Base-by-base conservation (phyloP, 176 grass and related monocot species). In the Oryza punctata region DNA sequence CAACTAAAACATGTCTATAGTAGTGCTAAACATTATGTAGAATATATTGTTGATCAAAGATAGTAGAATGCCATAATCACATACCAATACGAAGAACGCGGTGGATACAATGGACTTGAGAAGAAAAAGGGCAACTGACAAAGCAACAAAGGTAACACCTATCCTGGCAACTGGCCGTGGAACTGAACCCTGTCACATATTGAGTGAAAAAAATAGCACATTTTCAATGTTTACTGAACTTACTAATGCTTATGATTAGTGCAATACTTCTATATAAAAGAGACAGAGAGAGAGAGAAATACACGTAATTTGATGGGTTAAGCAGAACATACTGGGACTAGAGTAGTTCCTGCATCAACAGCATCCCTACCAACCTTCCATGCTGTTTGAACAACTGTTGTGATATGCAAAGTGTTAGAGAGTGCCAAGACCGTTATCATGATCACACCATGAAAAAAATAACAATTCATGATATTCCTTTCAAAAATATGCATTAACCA, bases 141-240 rank as follows among this genome's bases (percentile, higher is more conserved):
- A 85, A 28, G 89, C 87, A 75, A 79, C 21, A 68, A 89, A 65
- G 37, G 86, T 72, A 19, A 98, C 82, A 32, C 87, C 90, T 69
- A 95, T 93, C 83, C 85, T 94, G 69, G 96, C 96, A 75, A 95
- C 12, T 75, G 93, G 91, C 74, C 96, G 88, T 14, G 96, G 96
- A 87, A 98, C 85, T 37, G 93, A 77, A 75, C 78, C 81, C 96
- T 98, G 93, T 68, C 11, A 69, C 33, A 81, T 28, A 76, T 37
- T 50, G 52, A 30, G 29, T 10, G 43, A 14, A 16, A 65, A 23
- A 76, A 29, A 7, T 72, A 63, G 2, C 64, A 37, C 45, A 72
- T 43, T 41, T 67, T 82, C 70, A 54, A 67, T 77, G 10, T 44
- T 60, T 19, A 32, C 74, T 63, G 21, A 52, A 75, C 30, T 47